A percentile compares a stretch with the other conserved stretches of the same genome.
Evolutionary conservation across 2,329 filamentous ascomycete species (phyloP).

Genomic region (Chalaropsis ovoidea): DNA sequence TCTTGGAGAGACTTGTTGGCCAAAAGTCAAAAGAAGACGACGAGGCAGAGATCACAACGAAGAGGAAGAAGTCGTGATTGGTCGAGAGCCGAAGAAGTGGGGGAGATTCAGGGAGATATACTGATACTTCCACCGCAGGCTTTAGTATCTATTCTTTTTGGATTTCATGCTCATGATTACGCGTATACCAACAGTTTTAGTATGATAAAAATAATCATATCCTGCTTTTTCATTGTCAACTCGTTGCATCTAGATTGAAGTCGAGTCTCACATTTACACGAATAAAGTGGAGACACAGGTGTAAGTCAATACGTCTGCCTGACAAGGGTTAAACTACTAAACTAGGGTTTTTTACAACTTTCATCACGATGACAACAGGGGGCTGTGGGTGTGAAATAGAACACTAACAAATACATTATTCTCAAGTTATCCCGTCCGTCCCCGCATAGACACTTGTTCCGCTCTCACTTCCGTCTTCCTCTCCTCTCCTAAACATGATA

Average conservation of each 20-base stretch:
- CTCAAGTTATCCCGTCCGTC: background rate
- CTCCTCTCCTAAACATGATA: too few species aligned
- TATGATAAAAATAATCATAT: background rate
- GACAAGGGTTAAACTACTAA: background rate
- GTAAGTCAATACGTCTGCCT: too few species aligned
- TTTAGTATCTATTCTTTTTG: background rate
- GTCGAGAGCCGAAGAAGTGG: background rate
- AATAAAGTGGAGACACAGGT: too few species aligned
- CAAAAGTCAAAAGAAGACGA: conserved; percentile 18
- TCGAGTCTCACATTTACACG: too few species aligned
- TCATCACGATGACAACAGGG: background rate
- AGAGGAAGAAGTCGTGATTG: conserved; percentile 12
- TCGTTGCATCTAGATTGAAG: too few species aligned
- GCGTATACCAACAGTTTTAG: background rate
- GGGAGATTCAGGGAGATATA: background rate
- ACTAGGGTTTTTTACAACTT: background rate
- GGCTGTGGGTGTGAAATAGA: too few species aligned
- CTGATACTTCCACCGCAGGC: background rate
- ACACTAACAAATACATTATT: background rate
- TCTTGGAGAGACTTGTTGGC: conserved; percentile 33
- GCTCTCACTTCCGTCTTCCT: too few species aligned
- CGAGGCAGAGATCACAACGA: conserved; percentile 14
- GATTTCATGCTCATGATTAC: background rate
- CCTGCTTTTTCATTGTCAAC: too few species aligned
- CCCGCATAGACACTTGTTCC: too few species aligned